phyloP scores from a whole-genome alignment of 2,329 filamentous ascomycete genomes.

The Leptographium lundbergii region DNA sequence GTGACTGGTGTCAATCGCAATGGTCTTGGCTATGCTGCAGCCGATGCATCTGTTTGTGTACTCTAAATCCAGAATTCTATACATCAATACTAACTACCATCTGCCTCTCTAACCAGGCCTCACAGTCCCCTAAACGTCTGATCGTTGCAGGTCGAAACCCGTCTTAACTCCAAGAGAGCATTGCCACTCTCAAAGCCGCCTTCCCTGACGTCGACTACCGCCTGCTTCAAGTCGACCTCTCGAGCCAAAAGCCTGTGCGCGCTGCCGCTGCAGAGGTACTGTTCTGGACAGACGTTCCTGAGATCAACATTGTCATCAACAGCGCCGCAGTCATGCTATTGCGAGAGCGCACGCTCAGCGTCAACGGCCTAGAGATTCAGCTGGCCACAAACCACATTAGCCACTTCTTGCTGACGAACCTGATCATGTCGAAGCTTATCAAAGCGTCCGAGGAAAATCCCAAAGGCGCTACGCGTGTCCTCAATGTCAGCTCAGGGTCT shows the following conservation, averaged over 20 bases:
- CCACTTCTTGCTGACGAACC: slow-evolving; percentile 34
- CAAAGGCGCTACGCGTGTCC: slow-evolving; percentile 20
- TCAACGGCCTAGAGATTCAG: slow-evolving; percentile 30
- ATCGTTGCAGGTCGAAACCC: slow-evolving; percentile 9
- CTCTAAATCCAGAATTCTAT: background rate
- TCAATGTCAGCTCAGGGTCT: slow-evolving; percentile 27
- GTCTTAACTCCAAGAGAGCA: slow-evolving; percentile 18
- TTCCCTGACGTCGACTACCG: slow-evolving; percentile 16
- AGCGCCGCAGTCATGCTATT: slow-evolving; percentile 27
- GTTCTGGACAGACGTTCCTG: slow-evolving; percentile 17
- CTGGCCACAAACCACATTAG: slow-evolving; percentile 37
- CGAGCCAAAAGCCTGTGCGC: slow-evolving; percentile 22
- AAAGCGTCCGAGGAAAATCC: slow-evolving; percentile 14
- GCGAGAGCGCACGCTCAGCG: slow-evolving; percentile 20
- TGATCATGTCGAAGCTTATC: slow-evolving; percentile 30
- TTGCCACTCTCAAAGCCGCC: slow-evolving; percentile 16
- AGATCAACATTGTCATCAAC: slow-evolving; percentile 25
- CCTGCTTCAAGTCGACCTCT: slow-evolving; percentile 24
- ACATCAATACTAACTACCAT: background rate
- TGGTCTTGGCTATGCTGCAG: slow-evolving; percentile 18
- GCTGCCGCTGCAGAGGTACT: slow-evolving; percentile 21
- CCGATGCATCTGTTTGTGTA: slow-evolving; percentile 18
- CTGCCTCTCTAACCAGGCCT: background rate
- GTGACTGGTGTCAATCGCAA: slow-evolving; percentile 23
- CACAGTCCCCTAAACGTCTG: slow-evolving; percentile 1